phyloP scores from a whole-genome alignment of 106 monocot genomes.

The Acanthochlamys bracteata region DNA sequence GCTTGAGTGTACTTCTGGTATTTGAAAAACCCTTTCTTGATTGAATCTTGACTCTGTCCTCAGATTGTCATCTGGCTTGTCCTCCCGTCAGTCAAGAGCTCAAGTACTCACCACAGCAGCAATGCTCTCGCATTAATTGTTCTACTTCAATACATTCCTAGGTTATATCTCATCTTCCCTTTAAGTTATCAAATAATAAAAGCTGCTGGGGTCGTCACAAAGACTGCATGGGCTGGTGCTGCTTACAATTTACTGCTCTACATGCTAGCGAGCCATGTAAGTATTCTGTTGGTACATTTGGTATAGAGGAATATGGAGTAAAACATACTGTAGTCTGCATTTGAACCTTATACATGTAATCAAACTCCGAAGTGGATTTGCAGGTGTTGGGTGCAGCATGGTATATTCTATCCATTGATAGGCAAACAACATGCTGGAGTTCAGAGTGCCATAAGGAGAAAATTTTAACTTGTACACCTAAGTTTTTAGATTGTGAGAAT shows the following conservation, averaged over 20 bases:
- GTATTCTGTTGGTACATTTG: slow-evolving; percentile 9
- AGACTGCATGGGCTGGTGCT: slow-evolving; percentile 89
- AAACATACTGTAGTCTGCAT: no score
- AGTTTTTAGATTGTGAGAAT: slow-evolving; percentile 49
- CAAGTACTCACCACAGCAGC: slow-evolving; percentile 43
- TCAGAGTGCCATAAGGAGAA: slow-evolving; percentile 37
- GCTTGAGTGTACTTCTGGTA: no score
- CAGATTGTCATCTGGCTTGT: slow-evolving; percentile 83
- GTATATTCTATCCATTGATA: slow-evolving; percentile 57
- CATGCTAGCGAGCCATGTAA: slow-evolving; percentile 93
- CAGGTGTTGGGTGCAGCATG: slow-evolving; percentile 77
- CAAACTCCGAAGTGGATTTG: slow-evolving; percentile 5
- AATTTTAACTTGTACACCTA: slow-evolving; percentile 21
- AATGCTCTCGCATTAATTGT: slow-evolving; percentile 62
- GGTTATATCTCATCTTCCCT: slow-evolving; percentile 85
- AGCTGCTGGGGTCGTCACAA: slow-evolving; percentile 65
- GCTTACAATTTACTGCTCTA: slow-evolving; percentile 81
- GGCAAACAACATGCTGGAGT: slow-evolving; percentile 89
- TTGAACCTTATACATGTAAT: no score
- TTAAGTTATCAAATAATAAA: slow-evolving; percentile 68
- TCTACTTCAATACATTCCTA: slow-evolving; percentile 72
- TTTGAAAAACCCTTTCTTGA: no score
- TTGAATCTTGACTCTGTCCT: slow-evolving; percentile 12
- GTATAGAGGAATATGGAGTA: no score
- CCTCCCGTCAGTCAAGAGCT: slow-evolving; percentile 56